These are phyloP conservation scores for Puccinia horiana DNA, from an alignment of 1,284 basidiomycete species.

Conservation along the genomic window DNA sequence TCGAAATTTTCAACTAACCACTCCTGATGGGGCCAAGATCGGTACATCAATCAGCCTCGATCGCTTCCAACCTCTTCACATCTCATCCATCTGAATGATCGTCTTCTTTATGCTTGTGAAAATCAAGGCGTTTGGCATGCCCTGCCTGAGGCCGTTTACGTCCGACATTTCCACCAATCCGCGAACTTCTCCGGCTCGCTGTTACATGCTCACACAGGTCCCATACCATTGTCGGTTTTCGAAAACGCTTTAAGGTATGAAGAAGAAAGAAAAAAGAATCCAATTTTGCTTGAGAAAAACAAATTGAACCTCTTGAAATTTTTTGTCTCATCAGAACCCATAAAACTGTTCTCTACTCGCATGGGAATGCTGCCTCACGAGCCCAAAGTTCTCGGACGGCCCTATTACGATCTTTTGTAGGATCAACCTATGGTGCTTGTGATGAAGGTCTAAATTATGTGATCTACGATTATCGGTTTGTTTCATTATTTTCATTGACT, in stretches of 20 bases:
- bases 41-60: constrained; percentile 2
- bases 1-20: constrained; percentile 40
- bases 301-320: not conserved
- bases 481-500: not conserved
- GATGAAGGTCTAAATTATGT: constrained; percentile 32
- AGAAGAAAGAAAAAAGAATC: not conserved
- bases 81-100: too few relatives aligned
- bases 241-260: constrained; percentile 17
- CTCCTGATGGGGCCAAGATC: constrained; percentile 42
- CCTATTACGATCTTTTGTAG: not conserved
- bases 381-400: constrained; percentile 24
- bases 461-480: constrained; percentile 43
- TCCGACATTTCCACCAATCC: constrained; percentile 24
- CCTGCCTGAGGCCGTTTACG: constrained; percentile 39
- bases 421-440: constrained; percentile 36
- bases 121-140: constrained; percentile 43
- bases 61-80: not conserved
- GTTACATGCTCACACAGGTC: constrained; percentile 6
- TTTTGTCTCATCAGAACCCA: constrained; percentile 24
- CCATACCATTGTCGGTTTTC: constrained; percentile 19
- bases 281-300: not conserved
- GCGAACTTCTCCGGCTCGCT: not conserved
- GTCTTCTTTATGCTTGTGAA: not conserved
- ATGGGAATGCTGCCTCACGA: constrained; percentile 42
- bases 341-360: constrained; percentile 39